These are phyloP conservation scores for Cladosporium sp. DNA, from an alignment of 2,329 filamentous ascomycete genomes.

Conservation along the genomic window DNA sequence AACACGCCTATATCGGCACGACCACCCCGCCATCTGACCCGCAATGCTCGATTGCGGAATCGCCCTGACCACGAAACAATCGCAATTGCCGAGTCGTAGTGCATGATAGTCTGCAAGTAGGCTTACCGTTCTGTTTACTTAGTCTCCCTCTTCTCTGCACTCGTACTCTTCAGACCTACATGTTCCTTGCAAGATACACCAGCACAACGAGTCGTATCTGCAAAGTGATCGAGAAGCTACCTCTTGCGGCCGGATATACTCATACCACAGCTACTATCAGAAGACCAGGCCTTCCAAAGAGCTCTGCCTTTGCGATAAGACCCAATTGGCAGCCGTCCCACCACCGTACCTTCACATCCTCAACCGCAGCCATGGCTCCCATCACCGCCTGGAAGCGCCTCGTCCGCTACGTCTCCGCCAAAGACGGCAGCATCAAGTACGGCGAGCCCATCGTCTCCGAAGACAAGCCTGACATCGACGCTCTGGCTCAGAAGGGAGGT, in stretches of 20 bases:
- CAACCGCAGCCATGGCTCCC: slow-evolving; percentile 13
- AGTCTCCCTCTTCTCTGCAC: neutral
- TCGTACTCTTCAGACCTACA: neutral
- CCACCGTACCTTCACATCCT: neutral
- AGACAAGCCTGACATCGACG: slow-evolving; percentile 29
- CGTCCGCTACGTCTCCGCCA: slow-evolving; percentile 60
- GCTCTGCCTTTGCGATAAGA: neutral
- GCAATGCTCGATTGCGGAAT: slow-evolving; percentile 1
- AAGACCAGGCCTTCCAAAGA: neutral
- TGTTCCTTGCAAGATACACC: neutral
- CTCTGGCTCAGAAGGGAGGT: slow-evolving; percentile 35
- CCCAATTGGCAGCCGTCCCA: neutral
- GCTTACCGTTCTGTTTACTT: neutral
- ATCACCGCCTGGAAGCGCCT: slow-evolving; percentile 54
- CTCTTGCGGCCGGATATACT: neutral
- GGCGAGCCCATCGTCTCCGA: slow-evolving; percentile 61
- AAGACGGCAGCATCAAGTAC: slow-evolving; percentile 66
- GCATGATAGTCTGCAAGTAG: neutral
- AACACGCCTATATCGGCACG: slow-evolving; percentile 4
- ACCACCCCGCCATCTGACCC: slow-evolving; percentile 8
- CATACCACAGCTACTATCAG: neutral
- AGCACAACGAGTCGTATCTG: neutral
- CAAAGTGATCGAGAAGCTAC: neutral
- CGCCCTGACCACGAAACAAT: neutral
- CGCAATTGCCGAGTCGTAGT: slow-evolving; percentile 8